Conservation (phyloP, 2,329 filamentous ascomycete species). For the Sporothrix brasiliensis region DNA sequence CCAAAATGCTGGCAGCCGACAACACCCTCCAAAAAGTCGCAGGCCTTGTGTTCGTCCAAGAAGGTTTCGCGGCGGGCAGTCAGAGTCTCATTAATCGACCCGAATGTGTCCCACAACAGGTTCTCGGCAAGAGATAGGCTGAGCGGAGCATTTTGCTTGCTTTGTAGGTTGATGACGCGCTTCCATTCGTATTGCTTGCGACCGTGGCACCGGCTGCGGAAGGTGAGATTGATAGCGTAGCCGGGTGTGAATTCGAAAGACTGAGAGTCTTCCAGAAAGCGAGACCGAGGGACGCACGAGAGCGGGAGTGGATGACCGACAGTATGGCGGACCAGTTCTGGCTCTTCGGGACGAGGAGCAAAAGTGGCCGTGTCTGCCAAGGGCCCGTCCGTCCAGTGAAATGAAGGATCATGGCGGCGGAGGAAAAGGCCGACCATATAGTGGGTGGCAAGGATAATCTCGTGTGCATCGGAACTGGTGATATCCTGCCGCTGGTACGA, state of each 20-base stretch:
- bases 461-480: conserved; percentile 49
- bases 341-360: conserved; percentile 27
- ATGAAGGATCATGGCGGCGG: conserved; percentile 53
- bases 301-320: conserved; percentile 51
- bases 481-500: conserved; percentile 56
- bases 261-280: conserved; percentile 51
- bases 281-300: conserved; percentile 51
- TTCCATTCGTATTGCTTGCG: conserved; percentile 45
- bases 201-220: conserved; percentile 49
- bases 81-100: conserved; percentile 48
- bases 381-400: conserved; percentile 52
- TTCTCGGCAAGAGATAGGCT: conserved; percentile 52
- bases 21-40: conserved; percentile 44
- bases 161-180: conserved; percentile 50
- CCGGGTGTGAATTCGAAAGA: conserved; percentile 53
- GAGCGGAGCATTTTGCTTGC: conserved; percentile 53
- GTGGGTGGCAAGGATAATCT: conserved; percentile 54
- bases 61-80: conserved; percentile 48
- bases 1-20: conserved; percentile 48
- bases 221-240: conserved; percentile 52
- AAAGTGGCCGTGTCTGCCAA: conserved; percentile 40
- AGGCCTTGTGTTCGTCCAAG: conserved; percentile 46
- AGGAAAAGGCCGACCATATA: conserved; percentile 56
- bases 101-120: conserved; percentile 51
- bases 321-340: conserved; percentile 48